Evolutionary conservation across 495 filamentous ascomycete species (phyloP).

Genomic region (Penicillium steckii): DNA sequence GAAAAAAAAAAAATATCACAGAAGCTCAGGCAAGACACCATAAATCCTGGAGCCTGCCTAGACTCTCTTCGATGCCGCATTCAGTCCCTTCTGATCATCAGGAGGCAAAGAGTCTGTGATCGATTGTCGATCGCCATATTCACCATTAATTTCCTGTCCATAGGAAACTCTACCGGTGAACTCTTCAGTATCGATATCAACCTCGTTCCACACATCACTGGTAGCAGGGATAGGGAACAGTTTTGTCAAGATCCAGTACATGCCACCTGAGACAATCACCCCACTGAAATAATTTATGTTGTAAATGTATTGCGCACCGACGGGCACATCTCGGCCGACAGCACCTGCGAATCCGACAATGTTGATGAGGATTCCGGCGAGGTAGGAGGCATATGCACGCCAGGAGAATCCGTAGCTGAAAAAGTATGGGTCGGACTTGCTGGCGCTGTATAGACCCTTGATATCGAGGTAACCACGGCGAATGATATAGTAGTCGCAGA

Average conservation of each 20-base stretch:
- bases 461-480: conserved; percentile 80
- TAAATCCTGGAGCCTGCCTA: neutral
- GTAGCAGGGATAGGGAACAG: conserved; percentile 71
- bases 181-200: conserved; percentile 57
- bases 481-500: conserved; percentile 87
- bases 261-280: conserved; percentile 62
- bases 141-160: conserved; percentile 34
- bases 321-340: conserved; percentile 67
- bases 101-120: conserved; percentile 13
- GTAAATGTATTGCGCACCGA: conserved; percentile 84
- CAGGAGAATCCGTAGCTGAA: conserved; percentile 74
- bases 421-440: conserved; percentile 66
- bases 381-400: conserved; percentile 81
- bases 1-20: neutral
- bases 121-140: conserved; percentile 8
- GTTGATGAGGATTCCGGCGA: conserved; percentile 86
- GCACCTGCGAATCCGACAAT: conserved; percentile 89
- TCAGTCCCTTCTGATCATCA: conserved; percentile 22
- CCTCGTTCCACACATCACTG: conserved; percentile 79
- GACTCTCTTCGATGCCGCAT: conserved; percentile 12
- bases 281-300: conserved; percentile 88
- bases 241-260: conserved; percentile 71
- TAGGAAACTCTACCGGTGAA: conserved; percentile 42
- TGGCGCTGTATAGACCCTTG: conserved; percentile 74
- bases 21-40: no score